Evolutionary conservation across 2,329 filamentous ascomycete species (phyloP), one percentile per base, ranked within the genome.

Genomic region (Pseudocercospora macadamiae): DNA sequence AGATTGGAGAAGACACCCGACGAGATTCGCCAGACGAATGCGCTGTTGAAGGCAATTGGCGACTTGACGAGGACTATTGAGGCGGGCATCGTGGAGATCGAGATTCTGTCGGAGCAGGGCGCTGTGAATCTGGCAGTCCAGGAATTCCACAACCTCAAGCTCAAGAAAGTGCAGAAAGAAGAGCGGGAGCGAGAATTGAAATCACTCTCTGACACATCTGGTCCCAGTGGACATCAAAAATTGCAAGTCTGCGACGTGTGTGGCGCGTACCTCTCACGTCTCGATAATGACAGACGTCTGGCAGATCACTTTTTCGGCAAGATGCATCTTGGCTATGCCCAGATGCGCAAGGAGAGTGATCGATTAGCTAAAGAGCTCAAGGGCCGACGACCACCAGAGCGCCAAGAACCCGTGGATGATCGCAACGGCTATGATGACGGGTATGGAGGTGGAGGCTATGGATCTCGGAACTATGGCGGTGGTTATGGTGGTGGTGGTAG

Each of bases 251-350:
- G 95, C 82, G 95, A 99, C 76, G 95, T 97, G 1, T 99, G 95
- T 75, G 95, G 95, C 63, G 95, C 95, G 4, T 99, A 97, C 74
- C 83, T 99, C 34, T 92, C 88, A 63, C 81, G 95, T 19, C 83
- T 99, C 28, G 95, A 99, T 73, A 99, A 99, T 72, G 95, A 99
- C 74, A 85, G 95, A 32, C 84, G 95, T 26, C 76, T 99, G 71
- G 95, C 95, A 18, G 95, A 99, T 73, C 95, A 99, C 75, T 99
- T 99, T 74, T 97, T 97, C 76, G 95, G 95, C 19, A 99, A 99
- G 82, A 99, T 99, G 95, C 95, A 99, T 73, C 79, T 99, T 57
- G 95, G 95, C 0, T 99, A 97, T 74, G 95, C 95, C 14, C 91
- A 96, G 77, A 99, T 99, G 95, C 86, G 95, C 68, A 96, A 95